Base-by-base conservation (phyloP, 1,139 yeast species). In the Taiozyma sp. region DNA sequence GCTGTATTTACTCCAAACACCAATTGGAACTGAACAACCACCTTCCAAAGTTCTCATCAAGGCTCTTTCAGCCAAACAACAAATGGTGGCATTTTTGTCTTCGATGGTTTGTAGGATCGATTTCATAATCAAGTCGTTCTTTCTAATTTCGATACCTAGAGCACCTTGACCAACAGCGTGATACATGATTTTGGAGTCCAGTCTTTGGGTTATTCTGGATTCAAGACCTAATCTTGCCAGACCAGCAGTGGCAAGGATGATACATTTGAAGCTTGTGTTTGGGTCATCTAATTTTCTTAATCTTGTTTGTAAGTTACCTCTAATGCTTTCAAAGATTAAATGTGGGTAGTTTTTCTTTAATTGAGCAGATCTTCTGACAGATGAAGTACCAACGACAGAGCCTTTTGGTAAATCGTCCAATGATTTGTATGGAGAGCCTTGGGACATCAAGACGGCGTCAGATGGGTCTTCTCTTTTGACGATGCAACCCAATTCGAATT, bases 141-240 rank as follows among this genome's bases (percentile, higher is more conserved):
- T 78, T 62, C 95, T 80, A 58, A 92, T 88, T 70, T 93, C 99
- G 41, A 93, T 75, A 23, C 98, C 99, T 49, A 93, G 73, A 0
- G 98, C 98, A 57, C 99, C 99, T 73, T 93, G 99, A 19, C 99
- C 99, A 43, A 93, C 97, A 0, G 99, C 97, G 66, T 93, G 89
- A 67, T 84, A 88, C 96, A 93, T 89, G 53, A 86, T 90, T 40
- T 90, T 88, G n/a, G 83, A 78, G 56, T 85, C 83, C 56, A 93
- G 75, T 43, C 83, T 75, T 58, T 71, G 70, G 16, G 90, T 80
- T 64, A 93, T 91, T 68, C 98, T 78, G 56, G 81, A 70, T 30
- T 80, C 83, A 52, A 91, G 71, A 3, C 84, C 89, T 45, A 87
- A 72, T 58, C 99, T 80, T 41, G 80, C 74, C 54, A 93, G 76